Evolutionary conservation across 495 filamentous ascomycete species (phyloP), one percentile per base, ranked within the genome.

Genomic region (Tricharina praecox): DNA sequence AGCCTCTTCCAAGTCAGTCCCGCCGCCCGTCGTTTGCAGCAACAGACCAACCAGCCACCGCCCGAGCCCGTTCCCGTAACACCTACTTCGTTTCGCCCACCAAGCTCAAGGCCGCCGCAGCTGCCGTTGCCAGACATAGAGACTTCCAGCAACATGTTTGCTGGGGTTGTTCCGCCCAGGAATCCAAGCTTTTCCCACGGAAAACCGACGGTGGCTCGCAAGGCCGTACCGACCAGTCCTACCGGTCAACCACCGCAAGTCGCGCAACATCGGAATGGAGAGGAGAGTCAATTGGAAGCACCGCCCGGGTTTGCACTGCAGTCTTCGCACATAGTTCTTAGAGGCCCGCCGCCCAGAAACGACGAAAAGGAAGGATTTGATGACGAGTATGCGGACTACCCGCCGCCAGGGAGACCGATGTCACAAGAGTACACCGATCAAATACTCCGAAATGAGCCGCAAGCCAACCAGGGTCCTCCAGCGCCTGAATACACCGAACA

Each of bases 281-380:
- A 57, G 8, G 48, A 53, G 26, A 50, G 33, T 33, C 50, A 47
- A 8, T 56, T 58, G 23, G 54, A 53, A 16, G 53, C 55, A 13
- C 55, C 55, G 5, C 55, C 55, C 46, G 55, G 55, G 7, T 58
- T 58, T 25, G 50, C 57, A 20, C 52, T 57, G 23, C 54, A 58
- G 38, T 54, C 57, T 41, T 58, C 55, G 16, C 50, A 53, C 15
- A 54, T 58, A 41, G 37, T 58, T 19, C 47, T 58, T 10, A 30
- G 54, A 2, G 55, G 55, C 23, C 55, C 55, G 23, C 55, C 55
- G 10, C 55, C 55, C 33, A 53, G 39, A 38, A 43, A 35, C 23
- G 55, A 58, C 40, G 33, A 46, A 2, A 58, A 58, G 35, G 23
- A 36, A 33, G 50, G 47, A 4, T 58, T 58, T 20, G 47, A 58